A percentile compares a stretch with the other conserved stretches of the same genome.
Evolutionary conservation across 495 filamentous ascomycete genomes (phyloP).

Genomic region (Penicillium ucsense): DNA sequence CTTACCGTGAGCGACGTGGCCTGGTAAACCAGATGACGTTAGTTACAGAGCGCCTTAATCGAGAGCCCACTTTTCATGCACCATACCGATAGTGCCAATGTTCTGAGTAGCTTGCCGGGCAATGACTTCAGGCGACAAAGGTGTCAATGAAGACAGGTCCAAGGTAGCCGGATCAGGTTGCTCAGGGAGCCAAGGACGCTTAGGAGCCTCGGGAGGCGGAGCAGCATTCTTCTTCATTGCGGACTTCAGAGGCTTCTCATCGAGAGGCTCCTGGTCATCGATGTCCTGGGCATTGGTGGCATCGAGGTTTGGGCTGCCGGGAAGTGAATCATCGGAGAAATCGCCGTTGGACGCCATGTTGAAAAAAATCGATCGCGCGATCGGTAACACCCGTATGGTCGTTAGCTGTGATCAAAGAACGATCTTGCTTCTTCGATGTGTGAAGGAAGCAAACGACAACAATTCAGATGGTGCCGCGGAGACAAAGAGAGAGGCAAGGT

Average conservation of each 20-base stretch:
- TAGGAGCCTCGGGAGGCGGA: conserved; percentile 32
- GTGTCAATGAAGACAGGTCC: conserved; percentile 66
- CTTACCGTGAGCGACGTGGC: conserved; percentile 43
- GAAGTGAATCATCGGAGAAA: conserved; percentile 49
- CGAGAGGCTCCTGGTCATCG: conserved; percentile 43
- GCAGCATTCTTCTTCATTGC: conserved; percentile 53
- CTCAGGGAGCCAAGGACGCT: conserved; percentile 61
- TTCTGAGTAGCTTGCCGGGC: conserved; percentile 96
- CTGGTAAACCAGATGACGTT: background rate
- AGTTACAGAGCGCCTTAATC: background rate
- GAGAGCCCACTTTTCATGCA: conserved; percentile 60
- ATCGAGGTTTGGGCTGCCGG: conserved; percentile 49
- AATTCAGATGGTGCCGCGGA: conserved; percentile 4
- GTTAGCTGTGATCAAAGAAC: background rate
- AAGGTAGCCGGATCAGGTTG: conserved; percentile 85
- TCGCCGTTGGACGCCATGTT: conserved; percentile 59
- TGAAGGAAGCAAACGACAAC: conserved; percentile 2
- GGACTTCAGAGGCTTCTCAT: conserved; percentile 51
- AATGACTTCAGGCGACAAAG: conserved; percentile 92
- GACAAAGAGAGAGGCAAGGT: conserved; percentile 17
- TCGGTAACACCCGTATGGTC: conserved; percentile 2
- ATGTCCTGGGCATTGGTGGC: conserved; percentile 43
- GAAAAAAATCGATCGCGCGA: conserved; percentile 17
- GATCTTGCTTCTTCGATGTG: too few species aligned
- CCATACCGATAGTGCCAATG: conserved; percentile 90